phyloP scores from a whole-genome alignment of 345 rosid genomes.

The Mallotus nudiflorus region DNA sequence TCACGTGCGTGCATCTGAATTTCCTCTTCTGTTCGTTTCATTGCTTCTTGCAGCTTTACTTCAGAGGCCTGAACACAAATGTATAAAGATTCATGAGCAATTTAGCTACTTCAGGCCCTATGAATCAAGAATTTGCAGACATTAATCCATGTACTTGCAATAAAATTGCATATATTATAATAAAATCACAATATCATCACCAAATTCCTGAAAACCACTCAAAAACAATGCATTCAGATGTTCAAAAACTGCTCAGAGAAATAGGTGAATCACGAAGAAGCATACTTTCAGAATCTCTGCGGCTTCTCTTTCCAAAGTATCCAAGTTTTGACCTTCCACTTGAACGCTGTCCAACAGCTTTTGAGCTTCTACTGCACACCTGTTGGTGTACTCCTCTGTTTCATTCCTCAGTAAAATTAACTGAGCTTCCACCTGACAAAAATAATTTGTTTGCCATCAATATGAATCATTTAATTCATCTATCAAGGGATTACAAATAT shows the following conservation, averaged over 20 bases:
- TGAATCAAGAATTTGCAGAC: background rate
- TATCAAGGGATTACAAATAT: background rate
- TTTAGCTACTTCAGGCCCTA: background rate
- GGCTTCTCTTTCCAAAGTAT: conserved; percentile 68
- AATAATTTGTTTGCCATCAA: conserved; percentile 6
- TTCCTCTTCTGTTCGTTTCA: conserved; percentile 55
- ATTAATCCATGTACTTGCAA: background rate
- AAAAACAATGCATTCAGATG: background rate
- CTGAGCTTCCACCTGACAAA: conserved; percentile 54
- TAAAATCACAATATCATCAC: background rate
- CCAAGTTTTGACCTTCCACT: conserved; percentile 49
- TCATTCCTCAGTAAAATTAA: conserved; percentile 53
- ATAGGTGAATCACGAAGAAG: background rate
- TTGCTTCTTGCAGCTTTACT: conserved; percentile 57
- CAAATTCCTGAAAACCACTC: background rate
- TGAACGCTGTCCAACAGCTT: conserved; percentile 53
- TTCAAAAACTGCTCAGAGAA: background rate
- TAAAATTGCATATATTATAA: background rate
- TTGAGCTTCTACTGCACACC: conserved; percentile 61
- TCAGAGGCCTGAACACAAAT: conserved; percentile 36
- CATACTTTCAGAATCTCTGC: conserved; percentile 61
- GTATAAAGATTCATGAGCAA: background rate
- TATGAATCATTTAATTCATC: background rate
- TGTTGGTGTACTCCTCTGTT: conserved; percentile 41
- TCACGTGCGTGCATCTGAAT: conserved; percentile 49